Evolutionary conservation across 345 rosid genomes (phyloP).

Genomic region (Rhodamnia argentea): DNA sequence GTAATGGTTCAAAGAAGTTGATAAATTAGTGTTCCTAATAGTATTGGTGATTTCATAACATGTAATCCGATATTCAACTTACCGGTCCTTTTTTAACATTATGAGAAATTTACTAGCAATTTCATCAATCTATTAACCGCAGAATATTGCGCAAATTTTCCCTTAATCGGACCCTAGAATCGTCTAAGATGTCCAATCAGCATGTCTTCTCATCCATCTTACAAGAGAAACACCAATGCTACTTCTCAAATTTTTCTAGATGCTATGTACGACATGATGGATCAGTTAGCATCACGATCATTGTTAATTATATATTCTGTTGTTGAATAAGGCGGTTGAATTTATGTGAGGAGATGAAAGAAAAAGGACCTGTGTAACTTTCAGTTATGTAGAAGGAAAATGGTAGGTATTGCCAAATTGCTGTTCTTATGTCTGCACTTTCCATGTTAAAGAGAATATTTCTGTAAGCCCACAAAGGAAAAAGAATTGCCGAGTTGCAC

Average conservation of each 20-base stretch:
- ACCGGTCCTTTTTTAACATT: too few species aligned
- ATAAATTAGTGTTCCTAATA: too few species aligned
- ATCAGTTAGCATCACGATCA: neutral
- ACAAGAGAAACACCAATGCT: neutral
- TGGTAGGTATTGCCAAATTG: neutral
- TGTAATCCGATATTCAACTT: too few species aligned
- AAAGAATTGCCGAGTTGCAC: neutral
- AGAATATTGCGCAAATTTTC: rapidly evolving
- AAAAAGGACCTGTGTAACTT: neutral
- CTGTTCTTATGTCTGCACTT: neutral
- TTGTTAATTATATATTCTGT: neutral
- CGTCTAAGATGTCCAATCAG: neutral
- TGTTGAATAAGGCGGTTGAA: neutral
- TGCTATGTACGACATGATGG: neutral
- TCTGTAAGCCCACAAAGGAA: neutral
- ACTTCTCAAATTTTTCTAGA: neutral
- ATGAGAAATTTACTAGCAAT: neutral
- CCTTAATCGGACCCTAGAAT: neutral
- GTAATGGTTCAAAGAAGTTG: too few species aligned
- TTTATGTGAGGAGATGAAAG: neutral
- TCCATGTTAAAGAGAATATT: neutral
- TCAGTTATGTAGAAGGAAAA: neutral
- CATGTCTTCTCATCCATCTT: neutral
- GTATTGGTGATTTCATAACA: too few species aligned
- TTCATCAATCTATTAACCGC: neutral